These are phyloP conservation scores for Heliamphora pulchella DNA, from an alignment of 179 eudicot species.

Conservation along the genomic window DNA sequence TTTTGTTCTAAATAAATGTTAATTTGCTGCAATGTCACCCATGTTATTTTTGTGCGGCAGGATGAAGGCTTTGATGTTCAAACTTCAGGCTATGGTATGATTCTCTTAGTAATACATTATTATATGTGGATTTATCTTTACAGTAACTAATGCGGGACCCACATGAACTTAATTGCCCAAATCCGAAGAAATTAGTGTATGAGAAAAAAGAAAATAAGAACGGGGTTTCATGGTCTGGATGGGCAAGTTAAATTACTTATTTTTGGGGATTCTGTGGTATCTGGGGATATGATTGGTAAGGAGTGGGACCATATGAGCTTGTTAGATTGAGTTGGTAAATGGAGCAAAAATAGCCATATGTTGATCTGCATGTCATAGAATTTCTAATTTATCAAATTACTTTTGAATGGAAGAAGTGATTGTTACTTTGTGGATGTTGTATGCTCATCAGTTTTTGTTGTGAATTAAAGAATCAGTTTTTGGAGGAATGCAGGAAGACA, in stretches of 20 bases:
- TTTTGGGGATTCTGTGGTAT: not conserved
- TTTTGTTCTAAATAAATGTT: not conserved
- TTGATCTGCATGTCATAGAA: not conserved
- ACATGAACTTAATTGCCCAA: not conserved
- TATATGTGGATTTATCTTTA: not conserved
- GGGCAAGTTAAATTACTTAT: not conserved
- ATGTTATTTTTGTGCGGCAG: constrained; percentile 29
- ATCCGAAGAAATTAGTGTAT: not conserved
- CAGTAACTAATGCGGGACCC: not conserved
- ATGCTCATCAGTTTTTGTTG: not conserved
- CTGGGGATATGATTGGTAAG: not conserved
- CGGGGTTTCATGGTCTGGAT: not conserved
- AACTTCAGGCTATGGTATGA: constrained; percentile 84
- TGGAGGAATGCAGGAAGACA: not conserved
- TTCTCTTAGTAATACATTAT: constrained; percentile 12
- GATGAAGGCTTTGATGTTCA: constrained; percentile 99
- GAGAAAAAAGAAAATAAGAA: not conserved
- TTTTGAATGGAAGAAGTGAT: not conserved
- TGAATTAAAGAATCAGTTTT: not conserved
- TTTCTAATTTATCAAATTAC: not conserved
- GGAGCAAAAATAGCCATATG: not conserved
- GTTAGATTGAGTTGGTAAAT: not conserved
- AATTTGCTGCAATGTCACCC: not conserved
- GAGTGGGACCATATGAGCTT: not conserved
- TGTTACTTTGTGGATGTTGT: not conserved